phyloP scores from a whole-genome alignment of 495 filamentous ascomycete genomes.

The Penicillium riverlandense region DNA sequence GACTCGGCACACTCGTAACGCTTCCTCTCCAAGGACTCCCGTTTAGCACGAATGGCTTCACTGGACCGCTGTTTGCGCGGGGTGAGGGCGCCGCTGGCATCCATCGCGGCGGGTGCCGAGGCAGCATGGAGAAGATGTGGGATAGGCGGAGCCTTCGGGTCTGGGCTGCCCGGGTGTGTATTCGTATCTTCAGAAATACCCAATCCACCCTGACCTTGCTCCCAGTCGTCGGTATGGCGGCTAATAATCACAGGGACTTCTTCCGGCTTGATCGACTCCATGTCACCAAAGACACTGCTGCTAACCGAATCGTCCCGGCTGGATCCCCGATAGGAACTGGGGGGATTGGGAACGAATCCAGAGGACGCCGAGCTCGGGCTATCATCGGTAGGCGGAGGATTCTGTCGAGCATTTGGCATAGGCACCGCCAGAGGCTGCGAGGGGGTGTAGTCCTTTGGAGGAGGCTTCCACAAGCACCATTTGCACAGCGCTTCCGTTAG shows the following conservation, averaged over 20 bases:
- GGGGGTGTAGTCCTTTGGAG: slow-evolving; percentile 44
- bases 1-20: slow-evolving; percentile 75
- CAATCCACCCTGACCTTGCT: slow-evolving; percentile 53
- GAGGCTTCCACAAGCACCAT: slow-evolving; percentile 89
- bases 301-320: slow-evolving; percentile 80
- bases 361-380: slow-evolving; percentile 81
- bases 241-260: slow-evolving; percentile 71
- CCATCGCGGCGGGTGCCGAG: slow-evolving; percentile 62
- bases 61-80: slow-evolving; percentile 64
- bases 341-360: slow-evolving; percentile 58
- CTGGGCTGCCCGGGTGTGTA: slow-evolving; percentile 14
- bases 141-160: slow-evolving; percentile 28
- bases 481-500: slow-evolving; percentile 76
- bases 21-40: slow-evolving; percentile 67
- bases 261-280: slow-evolving; percentile 71
- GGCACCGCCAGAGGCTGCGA: slow-evolving; percentile 48
- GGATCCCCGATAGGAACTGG: slow-evolving; percentile 67
- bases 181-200: slow-evolving; percentile 55
- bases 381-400: slow-evolving; percentile 57
- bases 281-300: slow-evolving; percentile 79
- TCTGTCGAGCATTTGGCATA: slow-evolving; percentile 53
- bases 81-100: slow-evolving; percentile 34
- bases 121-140: slow-evolving; percentile 54
- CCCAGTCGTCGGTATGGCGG: slow-evolving; percentile 68
- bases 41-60: slow-evolving; percentile 70